Percentiles rank a stretch among this genome's conserved stretches.
Evolutionary conservation across 2,329 filamentous ascomycete genomes (phyloP).

Genomic region (Pseudonectria buxi): DNA sequence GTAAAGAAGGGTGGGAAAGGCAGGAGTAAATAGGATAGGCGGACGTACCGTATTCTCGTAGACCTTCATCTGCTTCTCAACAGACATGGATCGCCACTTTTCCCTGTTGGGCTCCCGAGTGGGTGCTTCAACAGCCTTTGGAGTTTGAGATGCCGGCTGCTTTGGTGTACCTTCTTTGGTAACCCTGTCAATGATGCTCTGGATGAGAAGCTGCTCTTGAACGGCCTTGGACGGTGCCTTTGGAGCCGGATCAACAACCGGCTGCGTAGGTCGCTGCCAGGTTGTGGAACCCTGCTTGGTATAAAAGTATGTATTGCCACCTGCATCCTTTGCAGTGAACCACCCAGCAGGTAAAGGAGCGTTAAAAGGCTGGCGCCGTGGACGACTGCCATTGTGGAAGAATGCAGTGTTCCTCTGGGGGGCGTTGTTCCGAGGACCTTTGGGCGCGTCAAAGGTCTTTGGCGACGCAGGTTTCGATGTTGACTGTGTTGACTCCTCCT

Average conservation of each 20-base stretch:
- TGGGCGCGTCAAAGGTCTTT: conserved; percentile 46
- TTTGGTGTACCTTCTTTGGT: conserved; percentile 58
- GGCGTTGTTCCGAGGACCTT: conserved; percentile 53
- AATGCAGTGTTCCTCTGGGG: conserved; percentile 47
- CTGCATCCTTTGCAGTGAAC: conserved; percentile 67
- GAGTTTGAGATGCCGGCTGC: conserved; percentile 53
- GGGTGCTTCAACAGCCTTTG: conserved; percentile 51
- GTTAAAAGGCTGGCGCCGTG: conserved; percentile 49
- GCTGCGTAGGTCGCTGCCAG: conserved; percentile 70
- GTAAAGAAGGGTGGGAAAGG: neutral
- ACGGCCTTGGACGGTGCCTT: conserved; percentile 59
- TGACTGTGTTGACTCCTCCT: conserved; percentile 32
- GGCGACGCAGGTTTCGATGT: conserved; percentile 36
- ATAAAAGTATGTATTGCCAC: conserved; percentile 80
- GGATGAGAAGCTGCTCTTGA: conserved; percentile 64
- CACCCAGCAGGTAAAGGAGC: conserved; percentile 71
- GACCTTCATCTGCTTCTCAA: conserved; percentile 89
- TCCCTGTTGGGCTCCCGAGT: conserved; percentile 56
- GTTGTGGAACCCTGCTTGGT: conserved; percentile 69
- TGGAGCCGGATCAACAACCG: conserved; percentile 56
- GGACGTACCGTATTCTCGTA: conserved; percentile 89
- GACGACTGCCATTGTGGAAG: conserved; percentile 38
- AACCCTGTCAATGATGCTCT: conserved; percentile 80
- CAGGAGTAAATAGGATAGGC: neutral
- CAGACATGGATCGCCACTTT: conserved; percentile 61